These are phyloP conservation scores for Mycena vulgaris DNA, from an alignment of 768 basidiomycete genomes.

Conservation along the genomic window DNA sequence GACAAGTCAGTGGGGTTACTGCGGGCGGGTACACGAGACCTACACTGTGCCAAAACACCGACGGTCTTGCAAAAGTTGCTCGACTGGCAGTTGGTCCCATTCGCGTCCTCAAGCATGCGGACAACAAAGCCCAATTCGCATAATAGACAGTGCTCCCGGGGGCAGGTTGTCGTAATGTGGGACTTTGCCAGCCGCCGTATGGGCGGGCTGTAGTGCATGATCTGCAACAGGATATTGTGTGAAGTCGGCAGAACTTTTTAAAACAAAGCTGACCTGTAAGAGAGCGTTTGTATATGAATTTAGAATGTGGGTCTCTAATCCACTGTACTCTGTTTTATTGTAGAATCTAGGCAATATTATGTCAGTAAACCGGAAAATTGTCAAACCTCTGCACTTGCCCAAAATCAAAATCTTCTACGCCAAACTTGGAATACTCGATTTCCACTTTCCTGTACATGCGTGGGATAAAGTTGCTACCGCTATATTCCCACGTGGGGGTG, in stretches of 20 bases:
- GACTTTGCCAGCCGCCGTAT: constrained; percentile 89
- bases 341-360: constrained; percentile 77
- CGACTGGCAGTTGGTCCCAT: constrained; percentile 94
- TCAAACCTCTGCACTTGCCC: constrained; percentile 65
- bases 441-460: constrained; percentile 92
- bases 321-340: constrained; percentile 92
- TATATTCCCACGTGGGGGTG: constrained; percentile 66
- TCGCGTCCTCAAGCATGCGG: constrained; percentile 96
- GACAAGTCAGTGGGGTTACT: neutral
- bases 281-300: constrained; percentile 93
- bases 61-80: constrained; percentile 98
- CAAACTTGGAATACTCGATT: constrained; percentile 98
- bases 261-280: constrained; percentile 27
- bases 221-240: constrained; percentile 75
- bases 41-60: constrained; percentile 90
- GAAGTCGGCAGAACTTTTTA: neutral
- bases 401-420: constrained; percentile 99
- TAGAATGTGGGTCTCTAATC: constrained; percentile 95
- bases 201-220: constrained; percentile 88
- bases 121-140: constrained; percentile 97
- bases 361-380: neutral
- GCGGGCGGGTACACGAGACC: constrained; percentile 5
- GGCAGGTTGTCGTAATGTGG: constrained; percentile 91
- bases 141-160: constrained; percentile 91
- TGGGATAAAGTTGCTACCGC: constrained; percentile 77